Evolutionary conservation across 805 yeast species (phyloP).

Genomic region (Kurtzmaniella cleridarum): DNA sequence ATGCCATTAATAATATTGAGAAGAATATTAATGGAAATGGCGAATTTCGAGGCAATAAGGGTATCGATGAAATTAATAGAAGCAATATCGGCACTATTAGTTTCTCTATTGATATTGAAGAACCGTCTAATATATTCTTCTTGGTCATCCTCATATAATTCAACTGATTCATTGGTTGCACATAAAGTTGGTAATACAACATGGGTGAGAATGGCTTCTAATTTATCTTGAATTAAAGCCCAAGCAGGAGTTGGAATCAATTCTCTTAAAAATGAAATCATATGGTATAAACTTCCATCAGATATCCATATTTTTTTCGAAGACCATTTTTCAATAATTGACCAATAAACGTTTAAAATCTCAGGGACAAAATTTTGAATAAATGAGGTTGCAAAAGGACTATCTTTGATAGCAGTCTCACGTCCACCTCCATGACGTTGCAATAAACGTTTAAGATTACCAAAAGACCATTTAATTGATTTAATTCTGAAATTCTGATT

Average conservation of each 20-base stretch:
- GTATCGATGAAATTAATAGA: conserved; percentile 42
- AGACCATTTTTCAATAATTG: conserved; percentile 38
- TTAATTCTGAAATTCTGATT: conserved; percentile 38
- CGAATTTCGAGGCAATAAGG: conserved; percentile 32
- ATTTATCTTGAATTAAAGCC: conserved; percentile 29
- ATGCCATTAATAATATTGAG: conserved; percentile 29
- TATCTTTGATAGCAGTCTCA: conserved; percentile 24
- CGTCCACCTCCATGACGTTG: conserved; percentile 41
- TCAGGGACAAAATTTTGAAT: conserved; percentile 36
- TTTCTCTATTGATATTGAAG: conserved; percentile 43
- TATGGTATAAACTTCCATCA: conserved; percentile 35
- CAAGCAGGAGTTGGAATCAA: conserved; percentile 35
- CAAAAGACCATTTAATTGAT: conserved; percentile 42
- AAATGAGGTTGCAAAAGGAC: conserved; percentile 27
- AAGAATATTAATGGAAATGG: conserved; percentile 29
- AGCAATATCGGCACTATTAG: conserved; percentile 45
- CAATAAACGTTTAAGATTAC: conserved; percentile 35
- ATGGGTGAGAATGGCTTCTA: conserved; percentile 37
- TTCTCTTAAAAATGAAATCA: conserved; percentile 40
- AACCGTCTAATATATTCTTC: conserved; percentile 41
- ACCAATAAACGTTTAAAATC: conserved; percentile 38
- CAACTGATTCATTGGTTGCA: conserved; percentile 34
- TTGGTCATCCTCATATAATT: conserved; percentile 41
- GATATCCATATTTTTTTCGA: conserved; percentile 33
- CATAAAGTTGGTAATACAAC: conserved; percentile 37